Conservation (phyloP, 768 basidiomycete genomes). For the Tylopilus rubrobrunneus region DNA sequence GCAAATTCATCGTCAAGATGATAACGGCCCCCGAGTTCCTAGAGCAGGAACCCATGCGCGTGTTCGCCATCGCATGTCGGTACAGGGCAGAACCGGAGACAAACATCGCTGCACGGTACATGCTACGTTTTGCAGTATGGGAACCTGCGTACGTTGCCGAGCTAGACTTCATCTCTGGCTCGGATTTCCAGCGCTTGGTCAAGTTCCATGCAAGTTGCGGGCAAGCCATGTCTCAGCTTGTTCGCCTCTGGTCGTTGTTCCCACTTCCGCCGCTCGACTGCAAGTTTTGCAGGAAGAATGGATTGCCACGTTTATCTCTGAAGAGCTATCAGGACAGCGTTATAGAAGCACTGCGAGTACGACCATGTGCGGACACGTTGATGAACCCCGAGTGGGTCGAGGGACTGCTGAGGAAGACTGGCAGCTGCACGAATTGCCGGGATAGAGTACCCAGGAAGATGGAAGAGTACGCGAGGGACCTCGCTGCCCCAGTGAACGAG, state of each 20-base stretch:
- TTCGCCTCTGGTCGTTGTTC: slow-evolving; percentile 30
- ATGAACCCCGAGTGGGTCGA: slow-evolving; percentile 31
- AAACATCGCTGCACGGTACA: slow-evolving; percentile 34
- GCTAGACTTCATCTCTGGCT: slow-evolving; percentile 36
- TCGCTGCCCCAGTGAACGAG: slow-evolving; percentile 24
- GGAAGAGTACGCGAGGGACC: slow-evolving; percentile 28
- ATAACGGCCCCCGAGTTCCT: slow-evolving; percentile 31
- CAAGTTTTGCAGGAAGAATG: slow-evolving; percentile 35
- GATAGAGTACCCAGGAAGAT: slow-evolving; percentile 31
- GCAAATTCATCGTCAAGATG: slow-evolving; percentile 32
- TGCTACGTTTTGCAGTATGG: slow-evolving; percentile 34
- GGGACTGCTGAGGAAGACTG: slow-evolving; percentile 26
- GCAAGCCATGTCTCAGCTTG: slow-evolving; percentile 32
- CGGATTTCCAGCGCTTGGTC: slow-evolving; percentile 34
- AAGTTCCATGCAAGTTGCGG: slow-evolving; percentile 34
- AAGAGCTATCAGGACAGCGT: slow-evolving; percentile 33
- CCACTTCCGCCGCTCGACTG: slow-evolving; percentile 31
- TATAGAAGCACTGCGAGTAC: slow-evolving; percentile 29
- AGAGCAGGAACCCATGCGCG: slow-evolving; percentile 34
- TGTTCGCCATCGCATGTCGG: slow-evolving; percentile 36
- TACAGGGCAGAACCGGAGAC: slow-evolving; percentile 35
- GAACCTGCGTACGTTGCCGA: slow-evolving; percentile 32
- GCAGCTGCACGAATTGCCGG: slow-evolving; percentile 27
- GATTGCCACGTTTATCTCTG: slow-evolving; percentile 28
- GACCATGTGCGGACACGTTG: slow-evolving; percentile 31